Conservation (phyloP, 352 stramenopile species). For the Stramenopiles sp. region DNA sequence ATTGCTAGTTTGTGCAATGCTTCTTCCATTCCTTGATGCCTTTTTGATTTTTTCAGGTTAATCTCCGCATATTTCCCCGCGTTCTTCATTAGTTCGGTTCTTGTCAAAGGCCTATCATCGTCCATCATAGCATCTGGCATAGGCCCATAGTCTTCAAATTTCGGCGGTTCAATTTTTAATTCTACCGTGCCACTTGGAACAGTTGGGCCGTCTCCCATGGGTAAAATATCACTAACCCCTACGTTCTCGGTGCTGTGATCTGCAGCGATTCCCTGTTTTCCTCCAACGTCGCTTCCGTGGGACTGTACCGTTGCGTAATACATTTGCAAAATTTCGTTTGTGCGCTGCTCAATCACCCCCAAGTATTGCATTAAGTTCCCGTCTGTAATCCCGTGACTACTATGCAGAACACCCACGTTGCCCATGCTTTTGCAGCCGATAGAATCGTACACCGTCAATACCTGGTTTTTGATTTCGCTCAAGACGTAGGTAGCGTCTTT, state of each 20-base stretch:
- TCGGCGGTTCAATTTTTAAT: background rate
- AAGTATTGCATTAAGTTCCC: conserved; percentile 51
- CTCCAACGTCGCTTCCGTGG: no score
- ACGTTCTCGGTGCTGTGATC: background rate
- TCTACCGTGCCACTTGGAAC: background rate
- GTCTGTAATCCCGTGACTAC: conserved; percentile 42
- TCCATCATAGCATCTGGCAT: background rate
- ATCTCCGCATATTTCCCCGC: no score
- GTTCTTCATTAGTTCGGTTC: background rate
- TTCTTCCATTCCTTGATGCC: no score
- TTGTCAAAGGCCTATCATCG: background rate
- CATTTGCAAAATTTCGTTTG: conserved; percentile 55
- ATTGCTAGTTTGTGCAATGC: no score
- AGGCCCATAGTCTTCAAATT: background rate
- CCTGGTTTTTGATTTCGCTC: conserved; percentile 44
- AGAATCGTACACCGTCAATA: conserved; percentile 53
- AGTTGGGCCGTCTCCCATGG: background rate
- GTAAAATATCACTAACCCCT: background rate
- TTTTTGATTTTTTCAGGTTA: no score
- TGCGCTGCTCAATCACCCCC: conserved; percentile 52
- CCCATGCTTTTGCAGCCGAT: conserved; percentile 44
- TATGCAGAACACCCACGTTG: conserved; percentile 38
- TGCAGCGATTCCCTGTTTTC: background rate
- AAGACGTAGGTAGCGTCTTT: conserved; percentile 37
- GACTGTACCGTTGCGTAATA: conserved; percentile 29